Evolutionary conservation across 306 rosid genomes (phyloP).

Genomic region (Medicago ruthenica): DNA sequence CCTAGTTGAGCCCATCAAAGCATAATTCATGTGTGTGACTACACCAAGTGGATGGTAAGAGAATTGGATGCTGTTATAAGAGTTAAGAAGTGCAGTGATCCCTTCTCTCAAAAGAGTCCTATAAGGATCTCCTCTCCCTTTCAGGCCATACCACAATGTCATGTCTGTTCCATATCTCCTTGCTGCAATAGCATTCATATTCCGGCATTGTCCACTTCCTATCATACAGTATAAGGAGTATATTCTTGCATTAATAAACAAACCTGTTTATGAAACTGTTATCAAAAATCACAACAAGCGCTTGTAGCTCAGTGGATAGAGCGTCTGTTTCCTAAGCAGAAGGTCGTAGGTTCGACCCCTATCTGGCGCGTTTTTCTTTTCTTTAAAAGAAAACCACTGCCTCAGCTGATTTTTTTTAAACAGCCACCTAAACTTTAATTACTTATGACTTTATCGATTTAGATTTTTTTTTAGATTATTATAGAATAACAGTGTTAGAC

Average conservation of each 20-base stretch:
- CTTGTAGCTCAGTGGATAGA: too few relatives aligned
- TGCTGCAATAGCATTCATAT: conserved; percentile 74
- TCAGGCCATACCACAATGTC: conserved; percentile 73
- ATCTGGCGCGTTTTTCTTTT: too few relatives aligned
- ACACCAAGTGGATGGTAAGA: conserved; percentile 68
- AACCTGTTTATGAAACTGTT: background rate
- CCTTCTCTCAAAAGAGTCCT: conserved; percentile 84
- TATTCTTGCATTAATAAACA: background rate
- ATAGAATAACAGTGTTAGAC: too few relatives aligned
- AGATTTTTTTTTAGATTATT: too few relatives aligned
- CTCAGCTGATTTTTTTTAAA: too few relatives aligned
- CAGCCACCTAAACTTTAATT: too few relatives aligned
- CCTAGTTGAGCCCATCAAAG: conserved; percentile 70
- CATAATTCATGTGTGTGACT: conserved; percentile 59
- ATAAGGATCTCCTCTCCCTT: conserved; percentile 85
- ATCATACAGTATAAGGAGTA: conserved; percentile 61
- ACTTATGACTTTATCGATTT: too few relatives aligned
- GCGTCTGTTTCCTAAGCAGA: too few relatives aligned
- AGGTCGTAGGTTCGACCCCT: too few relatives aligned
- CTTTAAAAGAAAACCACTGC: too few relatives aligned
- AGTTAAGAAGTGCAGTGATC: conserved; percentile 75
- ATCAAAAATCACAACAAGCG: too few relatives aligned
- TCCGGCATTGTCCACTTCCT: conserved; percentile 75
- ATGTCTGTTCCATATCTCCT: conserved; percentile 75
- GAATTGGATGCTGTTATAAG: conserved; percentile 67